phyloP scores from a whole-genome alignment of 2,329 filamentous ascomycete species.

The Fusarium irregulare region DNA sequence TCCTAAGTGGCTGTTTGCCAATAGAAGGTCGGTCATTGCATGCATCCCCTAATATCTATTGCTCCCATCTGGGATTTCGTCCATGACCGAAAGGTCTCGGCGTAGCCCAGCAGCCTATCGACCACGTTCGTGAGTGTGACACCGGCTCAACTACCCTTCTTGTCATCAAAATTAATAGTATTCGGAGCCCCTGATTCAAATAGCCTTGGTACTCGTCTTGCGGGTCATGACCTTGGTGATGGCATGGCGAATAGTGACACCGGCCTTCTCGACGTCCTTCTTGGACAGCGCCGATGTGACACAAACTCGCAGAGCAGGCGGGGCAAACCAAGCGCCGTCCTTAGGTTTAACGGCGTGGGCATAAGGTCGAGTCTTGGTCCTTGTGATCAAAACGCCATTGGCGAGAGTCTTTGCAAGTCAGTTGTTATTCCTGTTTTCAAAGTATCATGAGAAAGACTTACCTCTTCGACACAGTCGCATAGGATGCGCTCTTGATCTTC shows the following conservation, averaged over 20 bases:
- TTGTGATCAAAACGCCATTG: conserved; percentile 90
- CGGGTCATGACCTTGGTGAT: conserved; percentile 89
- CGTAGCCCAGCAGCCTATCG: conserved; percentile 4
- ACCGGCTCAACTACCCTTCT: background rate
- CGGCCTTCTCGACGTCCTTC: conserved; percentile 97
- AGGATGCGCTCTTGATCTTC: conserved; percentile 87
- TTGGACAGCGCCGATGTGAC: conserved; percentile 87
- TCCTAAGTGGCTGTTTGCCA: conserved; percentile 24
- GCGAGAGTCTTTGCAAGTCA: conserved; percentile 71
- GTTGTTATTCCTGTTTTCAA: background rate
- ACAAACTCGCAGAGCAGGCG: conserved; percentile 90
- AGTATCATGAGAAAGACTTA: conserved; percentile 56
- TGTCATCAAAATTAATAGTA: conserved; percentile 3
- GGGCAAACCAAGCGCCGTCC: conserved; percentile 75
- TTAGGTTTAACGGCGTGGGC: conserved; percentile 71
- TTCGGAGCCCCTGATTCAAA: conserved; percentile 2
- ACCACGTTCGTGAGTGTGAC: background rate
- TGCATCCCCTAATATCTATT: conserved; percentile 18
- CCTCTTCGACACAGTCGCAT: conserved; percentile 96
- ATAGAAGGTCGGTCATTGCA: conserved; percentile 18
- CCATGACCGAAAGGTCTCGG: conserved; percentile 10
- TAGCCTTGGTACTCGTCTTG: conserved; percentile 61
- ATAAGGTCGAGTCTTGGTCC: conserved; percentile 82
- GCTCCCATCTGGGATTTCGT: background rate
- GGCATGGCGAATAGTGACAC: conserved; percentile 86